Conservation (phyloP, 306 rosid genomes). For the Pyrus pyrifolia region DNA sequence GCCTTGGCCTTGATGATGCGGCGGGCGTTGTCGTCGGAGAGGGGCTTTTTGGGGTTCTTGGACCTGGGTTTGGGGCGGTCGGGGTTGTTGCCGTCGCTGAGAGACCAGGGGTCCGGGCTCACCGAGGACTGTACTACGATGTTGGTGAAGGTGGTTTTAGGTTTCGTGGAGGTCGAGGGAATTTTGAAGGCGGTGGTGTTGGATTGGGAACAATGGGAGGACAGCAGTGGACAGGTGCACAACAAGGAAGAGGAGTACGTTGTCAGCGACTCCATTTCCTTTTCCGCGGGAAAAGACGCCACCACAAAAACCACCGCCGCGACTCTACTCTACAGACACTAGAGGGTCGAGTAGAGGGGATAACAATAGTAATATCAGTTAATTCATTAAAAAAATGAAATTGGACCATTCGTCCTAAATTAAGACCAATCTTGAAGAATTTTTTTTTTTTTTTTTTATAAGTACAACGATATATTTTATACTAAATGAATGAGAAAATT, state of each 20-base stretch:
- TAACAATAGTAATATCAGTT: too few relatives aligned
- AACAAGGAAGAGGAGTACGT: background rate
- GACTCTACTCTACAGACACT: background rate
- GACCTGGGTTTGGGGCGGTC: conserved; percentile 49
- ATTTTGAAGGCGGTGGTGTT: background rate
- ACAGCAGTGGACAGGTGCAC: background rate
- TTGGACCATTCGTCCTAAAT: too few relatives aligned
- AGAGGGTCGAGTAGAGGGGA: background rate
- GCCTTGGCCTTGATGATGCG: conserved; percentile 81
- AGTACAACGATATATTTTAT: too few relatives aligned
- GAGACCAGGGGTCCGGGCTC: conserved; percentile 84
- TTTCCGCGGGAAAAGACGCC: background rate
- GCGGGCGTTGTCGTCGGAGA: conserved; percentile 86
- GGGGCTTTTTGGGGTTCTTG: conserved; percentile 53
- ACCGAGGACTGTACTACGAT: conserved; percentile 17
- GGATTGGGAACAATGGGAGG: background rate
- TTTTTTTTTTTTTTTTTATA: too few relatives aligned
- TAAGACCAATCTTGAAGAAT: too few relatives aligned
- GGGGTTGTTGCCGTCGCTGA: conserved; percentile 47
- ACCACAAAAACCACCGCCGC: background rate
- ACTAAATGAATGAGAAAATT: rapidly evolving
- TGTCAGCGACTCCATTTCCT: background rate
- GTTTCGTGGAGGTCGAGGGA: background rate
- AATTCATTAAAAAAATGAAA: too few relatives aligned
- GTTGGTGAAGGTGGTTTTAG: conserved; percentile 7